Conservation (phyloP, 1,284 basidiomycete genomes). For the Cystobasidium pallidum region DNA sequence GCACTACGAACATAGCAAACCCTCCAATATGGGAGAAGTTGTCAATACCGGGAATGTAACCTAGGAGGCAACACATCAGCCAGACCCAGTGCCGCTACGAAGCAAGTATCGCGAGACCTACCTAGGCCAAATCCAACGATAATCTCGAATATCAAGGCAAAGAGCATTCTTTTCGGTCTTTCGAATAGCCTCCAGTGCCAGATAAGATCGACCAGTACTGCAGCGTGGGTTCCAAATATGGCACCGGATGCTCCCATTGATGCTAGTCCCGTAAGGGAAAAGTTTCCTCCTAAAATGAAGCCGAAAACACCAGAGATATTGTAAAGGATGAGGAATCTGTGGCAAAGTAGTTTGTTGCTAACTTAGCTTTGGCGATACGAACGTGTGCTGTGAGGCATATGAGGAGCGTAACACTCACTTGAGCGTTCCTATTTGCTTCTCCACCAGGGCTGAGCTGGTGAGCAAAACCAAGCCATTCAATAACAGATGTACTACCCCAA, state of each 20-base stretch:
- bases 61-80: background rate
- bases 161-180: conserved; percentile 73
- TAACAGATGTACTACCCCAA: conserved; percentile 79
- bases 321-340: conserved; percentile 48
- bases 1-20: conserved; percentile 19
- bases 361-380: background rate
- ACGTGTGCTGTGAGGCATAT: too few species aligned
- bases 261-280: conserved; percentile 83
- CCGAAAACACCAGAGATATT: conserved; percentile 54
- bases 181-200: conserved; percentile 90
- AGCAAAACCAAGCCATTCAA: conserved; percentile 89
- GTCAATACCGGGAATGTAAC: conserved; percentile 42
- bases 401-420: conserved; percentile 41
- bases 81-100: background rate
- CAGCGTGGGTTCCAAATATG: conserved; percentile 87
- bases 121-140: conserved; percentile 82
- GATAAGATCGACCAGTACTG: conserved; percentile 77
- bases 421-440: conserved; percentile 69
- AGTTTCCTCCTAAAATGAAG: conserved; percentile 64
- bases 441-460: conserved; percentile 75
- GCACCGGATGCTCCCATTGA: conserved; percentile 93
- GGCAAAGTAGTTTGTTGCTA: background rate
- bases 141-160: conserved; percentile 81
- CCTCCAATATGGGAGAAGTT: conserved; percentile 34
- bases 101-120: conserved; percentile 52